Conservation (phyloP, 2,329 filamentous ascomycete genomes). For the Penicillium sp. region DNA sequence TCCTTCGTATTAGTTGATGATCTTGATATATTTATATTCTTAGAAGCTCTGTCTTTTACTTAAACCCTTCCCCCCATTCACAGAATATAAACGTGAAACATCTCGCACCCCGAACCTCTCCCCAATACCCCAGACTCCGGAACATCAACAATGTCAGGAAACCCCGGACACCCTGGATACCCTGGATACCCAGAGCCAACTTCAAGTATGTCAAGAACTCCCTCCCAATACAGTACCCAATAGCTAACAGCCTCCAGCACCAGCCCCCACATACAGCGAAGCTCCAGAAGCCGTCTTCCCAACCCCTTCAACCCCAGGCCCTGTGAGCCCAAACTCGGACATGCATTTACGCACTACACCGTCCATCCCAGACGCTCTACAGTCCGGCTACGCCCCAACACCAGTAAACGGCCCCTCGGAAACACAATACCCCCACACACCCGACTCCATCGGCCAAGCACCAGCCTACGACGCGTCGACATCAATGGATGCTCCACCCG, state of each 20-base stretch:
- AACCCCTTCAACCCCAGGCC: neutral
- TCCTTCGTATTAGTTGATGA: no score
- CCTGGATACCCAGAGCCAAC: neutral
- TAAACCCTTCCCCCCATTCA: neutral
- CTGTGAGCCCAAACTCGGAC: neutral
- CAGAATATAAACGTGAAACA: no score
- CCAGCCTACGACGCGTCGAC: neutral
- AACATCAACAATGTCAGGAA: neutral
- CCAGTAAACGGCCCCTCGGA: neutral
- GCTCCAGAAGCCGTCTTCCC: neutral
- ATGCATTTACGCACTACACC: neutral
- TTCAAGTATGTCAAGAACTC: neutral
- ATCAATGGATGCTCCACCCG: neutral
- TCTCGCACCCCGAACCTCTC: neutral
- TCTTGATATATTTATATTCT: no score
- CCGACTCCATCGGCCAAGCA: neutral
- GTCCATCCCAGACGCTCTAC: neutral
- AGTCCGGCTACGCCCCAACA: neutral
- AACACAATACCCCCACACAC: constrained; percentile 1
- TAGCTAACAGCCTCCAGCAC: neutral
- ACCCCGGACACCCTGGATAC: neutral
- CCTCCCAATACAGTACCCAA: neutral
- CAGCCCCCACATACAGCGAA: constrained; percentile 1
- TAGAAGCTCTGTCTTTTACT: no score
- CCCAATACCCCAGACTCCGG: neutral